These are phyloP conservation scores for Fusarium sp. DNA, from an alignment of 2,329 filamentous ascomycete genomes.

Conservation along the genomic window DNA sequence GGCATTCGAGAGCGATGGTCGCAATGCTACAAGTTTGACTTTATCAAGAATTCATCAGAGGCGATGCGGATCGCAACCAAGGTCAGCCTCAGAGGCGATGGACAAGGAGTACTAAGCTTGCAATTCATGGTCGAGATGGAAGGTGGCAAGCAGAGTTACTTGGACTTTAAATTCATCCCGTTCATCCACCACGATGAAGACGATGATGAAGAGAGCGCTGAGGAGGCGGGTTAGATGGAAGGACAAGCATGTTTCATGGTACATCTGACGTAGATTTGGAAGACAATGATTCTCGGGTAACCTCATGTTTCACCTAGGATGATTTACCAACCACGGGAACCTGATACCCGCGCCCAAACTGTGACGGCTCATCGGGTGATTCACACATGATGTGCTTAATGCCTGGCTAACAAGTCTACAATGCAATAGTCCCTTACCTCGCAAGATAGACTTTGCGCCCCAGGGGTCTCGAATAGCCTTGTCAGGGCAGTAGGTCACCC, in stretches of 20 bases:
- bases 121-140: slow-evolving; percentile 97
- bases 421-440: neutral
- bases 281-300: slow-evolving; percentile 8
- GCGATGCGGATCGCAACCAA: slow-evolving; percentile 96
- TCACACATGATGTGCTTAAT: neutral
- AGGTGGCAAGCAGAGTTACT: slow-evolving; percentile 75
- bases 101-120: slow-evolving; percentile 89
- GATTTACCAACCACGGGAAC: neutral
- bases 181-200: slow-evolving; percentile 71
- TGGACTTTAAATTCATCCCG: slow-evolving; percentile 87
- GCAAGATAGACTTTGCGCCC: neutral
- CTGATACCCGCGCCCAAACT: neutral
- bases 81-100: slow-evolving; percentile 89
- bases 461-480: neutral
- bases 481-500: neutral
- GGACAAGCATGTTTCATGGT: slow-evolving; percentile 2
- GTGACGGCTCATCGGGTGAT: neutral
- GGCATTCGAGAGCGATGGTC: slow-evolving; percentile 69
- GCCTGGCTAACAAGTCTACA: neutral
- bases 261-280: neutral
- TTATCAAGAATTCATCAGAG: slow-evolving; percentile 85
- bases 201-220: slow-evolving; percentile 38
- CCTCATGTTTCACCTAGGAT: neutral
- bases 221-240: slow-evolving; percentile 17
- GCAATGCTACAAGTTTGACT: slow-evolving; percentile 87